Evolutionary conservation across 768 basidiomycete genomes (phyloP).

Genomic region (Rhodotorula sphaerocarpa): DNA sequence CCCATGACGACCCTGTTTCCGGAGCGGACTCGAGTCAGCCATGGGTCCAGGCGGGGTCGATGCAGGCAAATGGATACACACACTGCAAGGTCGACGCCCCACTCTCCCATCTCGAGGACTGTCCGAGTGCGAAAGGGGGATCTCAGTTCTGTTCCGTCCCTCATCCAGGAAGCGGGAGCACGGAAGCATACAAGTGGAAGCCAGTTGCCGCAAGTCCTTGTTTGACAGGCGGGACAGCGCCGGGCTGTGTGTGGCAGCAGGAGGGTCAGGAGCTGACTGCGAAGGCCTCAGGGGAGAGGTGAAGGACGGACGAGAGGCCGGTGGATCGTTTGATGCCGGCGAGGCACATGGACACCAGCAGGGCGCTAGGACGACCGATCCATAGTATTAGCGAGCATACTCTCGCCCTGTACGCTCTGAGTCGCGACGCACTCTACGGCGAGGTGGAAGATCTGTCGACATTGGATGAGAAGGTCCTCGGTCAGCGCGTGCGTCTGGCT

Average conservation of each 20-base stretch:
- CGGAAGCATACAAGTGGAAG: constrained; percentile 12
- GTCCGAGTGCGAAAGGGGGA: background rate
- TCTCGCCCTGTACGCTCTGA: no score
- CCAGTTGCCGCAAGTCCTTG: constrained; percentile 21
- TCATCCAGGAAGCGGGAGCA: background rate
- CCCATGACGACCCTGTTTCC: constrained; percentile 17
- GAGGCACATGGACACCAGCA: constrained; percentile 10
- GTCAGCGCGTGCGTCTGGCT: no score
- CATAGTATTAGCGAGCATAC: no score
- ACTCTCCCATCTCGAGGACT: background rate
- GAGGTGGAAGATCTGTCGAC: constrained; percentile 11
- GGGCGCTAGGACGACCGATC: no score
- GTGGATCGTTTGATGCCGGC: constrained; percentile 26
- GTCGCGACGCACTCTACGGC: constrained; percentile 14
- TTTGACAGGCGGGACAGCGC: constrained; percentile 7
- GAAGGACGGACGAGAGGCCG: constrained; percentile 8
- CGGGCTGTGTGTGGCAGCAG: background rate
- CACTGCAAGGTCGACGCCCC: background rate
- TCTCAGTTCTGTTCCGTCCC: background rate
- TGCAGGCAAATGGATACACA: background rate
- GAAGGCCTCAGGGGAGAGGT: no score
- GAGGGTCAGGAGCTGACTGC: background rate
- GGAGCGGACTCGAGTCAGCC: background rate
- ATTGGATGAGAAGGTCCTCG: background rate
- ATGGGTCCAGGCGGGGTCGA: no score